Percentiles rank a stretch among this genome's conserved stretches.
phyloP scores from a whole-genome alignment of 2,329 filamentous ascomycete genomes.

The Calycina herbarum region DNA sequence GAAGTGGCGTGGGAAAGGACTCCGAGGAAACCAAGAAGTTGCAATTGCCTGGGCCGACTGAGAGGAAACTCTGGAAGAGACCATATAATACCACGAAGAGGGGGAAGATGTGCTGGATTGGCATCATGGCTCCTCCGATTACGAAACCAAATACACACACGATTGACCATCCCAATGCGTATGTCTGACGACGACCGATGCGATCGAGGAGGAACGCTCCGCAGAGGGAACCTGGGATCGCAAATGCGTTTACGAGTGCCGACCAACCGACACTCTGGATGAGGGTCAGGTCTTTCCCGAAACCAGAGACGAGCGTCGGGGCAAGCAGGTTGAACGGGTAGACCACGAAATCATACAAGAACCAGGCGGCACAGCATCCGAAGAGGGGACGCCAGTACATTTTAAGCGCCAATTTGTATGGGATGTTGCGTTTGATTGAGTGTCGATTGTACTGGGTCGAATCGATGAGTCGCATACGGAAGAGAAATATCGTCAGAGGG shows the following conservation, averaged over 20 bases:
- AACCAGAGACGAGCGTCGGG: conserved; percentile 27
- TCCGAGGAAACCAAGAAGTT: conserved; percentile 7
- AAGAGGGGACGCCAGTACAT: conserved; percentile 8
- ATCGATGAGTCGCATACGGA: conserved; percentile 52
- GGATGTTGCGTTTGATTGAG: conserved; percentile 44
- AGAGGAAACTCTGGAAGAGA: conserved; percentile 11
- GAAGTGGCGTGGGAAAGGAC: background rate
- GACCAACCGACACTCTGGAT: conserved; percentile 33
- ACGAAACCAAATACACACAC: conserved; percentile 6
- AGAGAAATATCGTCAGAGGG: conserved; percentile 52
- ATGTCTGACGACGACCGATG: conserved; percentile 3
- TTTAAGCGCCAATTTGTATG: conserved; percentile 42
- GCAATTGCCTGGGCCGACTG: conserved; percentile 7
- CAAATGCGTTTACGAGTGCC: conserved; percentile 33
- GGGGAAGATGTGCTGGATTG: conserved; percentile 11
- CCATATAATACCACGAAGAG: conserved; percentile 9
- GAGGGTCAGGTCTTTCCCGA: conserved; percentile 25
- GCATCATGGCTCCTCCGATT: conserved; percentile 5
- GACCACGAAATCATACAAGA: conserved; percentile 33
- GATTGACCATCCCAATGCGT: conserved; percentile 3
- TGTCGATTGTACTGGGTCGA: conserved; percentile 44
- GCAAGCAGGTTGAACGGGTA: conserved; percentile 29
- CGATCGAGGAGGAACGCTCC: background rate
- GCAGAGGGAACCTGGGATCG: conserved; percentile 14
- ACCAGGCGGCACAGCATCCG: conserved; percentile 11